These are phyloP conservation scores for Phaeotremella fagi DNA, from an alignment of 768 basidiomycete species.

Conservation along the genomic window DNA sequence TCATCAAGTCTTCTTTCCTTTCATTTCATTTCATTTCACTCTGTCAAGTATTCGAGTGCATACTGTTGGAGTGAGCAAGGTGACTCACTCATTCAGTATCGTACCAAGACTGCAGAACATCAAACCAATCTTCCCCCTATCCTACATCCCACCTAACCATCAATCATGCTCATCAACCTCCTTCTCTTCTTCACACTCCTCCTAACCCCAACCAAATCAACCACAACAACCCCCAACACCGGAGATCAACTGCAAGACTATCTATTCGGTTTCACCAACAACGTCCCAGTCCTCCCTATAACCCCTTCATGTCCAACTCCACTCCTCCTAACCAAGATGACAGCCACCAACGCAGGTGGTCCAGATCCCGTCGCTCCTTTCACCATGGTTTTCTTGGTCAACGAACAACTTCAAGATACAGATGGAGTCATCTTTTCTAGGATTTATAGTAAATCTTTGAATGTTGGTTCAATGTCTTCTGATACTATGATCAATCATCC, in stretches of 20 bases:
- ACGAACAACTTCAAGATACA: slow-evolving; percentile 31
- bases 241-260: slow-evolving; percentile 33
- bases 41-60: no score
- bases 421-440: slow-evolving; percentile 18
- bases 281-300: slow-evolving; percentile 21
- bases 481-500: slow-evolving; percentile 14
- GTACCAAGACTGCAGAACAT: no score
- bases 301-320: slow-evolving; percentile 25
- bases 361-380: slow-evolving; percentile 29
- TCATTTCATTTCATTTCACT: no score
- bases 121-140: no score
- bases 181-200: no score
- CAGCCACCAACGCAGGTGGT: slow-evolving; percentile 12
- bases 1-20: no score
- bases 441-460: slow-evolving; percentile 22
- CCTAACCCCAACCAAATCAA: no score
- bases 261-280: slow-evolving; percentile 18
- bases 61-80: no score
- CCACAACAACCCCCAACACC: slow-evolving; percentile 30
- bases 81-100: no score
- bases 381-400: slow-evolving; percentile 29
- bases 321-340: slow-evolving; percentile 17
- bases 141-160: no score
- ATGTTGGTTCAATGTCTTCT: slow-evolving; percentile 22
- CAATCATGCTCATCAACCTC: no score